Conservation (phyloP, 148 eudicot genomes). For the Cornus controversa region DNA sequence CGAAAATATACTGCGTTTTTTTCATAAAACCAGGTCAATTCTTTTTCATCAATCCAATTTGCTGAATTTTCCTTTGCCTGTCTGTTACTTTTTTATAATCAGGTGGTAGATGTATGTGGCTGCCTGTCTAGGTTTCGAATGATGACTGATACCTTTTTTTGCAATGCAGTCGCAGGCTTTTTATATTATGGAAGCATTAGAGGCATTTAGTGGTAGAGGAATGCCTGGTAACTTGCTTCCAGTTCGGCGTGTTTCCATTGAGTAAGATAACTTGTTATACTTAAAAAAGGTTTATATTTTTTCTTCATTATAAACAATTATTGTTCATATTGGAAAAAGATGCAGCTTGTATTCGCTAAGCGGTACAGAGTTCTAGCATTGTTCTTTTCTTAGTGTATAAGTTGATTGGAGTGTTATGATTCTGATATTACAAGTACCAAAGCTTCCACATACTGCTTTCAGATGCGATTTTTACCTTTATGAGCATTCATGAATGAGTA, state of each 20-base stretch:
- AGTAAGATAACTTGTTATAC: constrained; percentile 44
- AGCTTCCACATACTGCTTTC: not conserved
- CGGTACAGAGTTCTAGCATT: not conserved
- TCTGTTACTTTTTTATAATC: not conserved
- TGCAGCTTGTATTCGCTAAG: not conserved
- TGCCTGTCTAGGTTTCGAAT: constrained; percentile 1
- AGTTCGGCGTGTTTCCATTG: constrained; percentile 62
- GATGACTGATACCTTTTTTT: constrained; percentile 12
- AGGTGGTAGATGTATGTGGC: not conserved
- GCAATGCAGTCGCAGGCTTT: constrained; percentile 64
- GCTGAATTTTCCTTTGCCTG: not conserved
- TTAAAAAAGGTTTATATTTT: no score
- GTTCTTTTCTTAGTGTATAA: not conserved
- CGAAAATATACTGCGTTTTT: no score
- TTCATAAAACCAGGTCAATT: not conserved
- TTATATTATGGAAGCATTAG: constrained; percentile 72
- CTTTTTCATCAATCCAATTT: not conserved
- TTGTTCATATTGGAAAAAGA: not conserved
- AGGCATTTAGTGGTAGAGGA: constrained; percentile 56
- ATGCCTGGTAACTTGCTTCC: constrained; percentile 48
- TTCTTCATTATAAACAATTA: no score
- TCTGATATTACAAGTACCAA: not conserved
- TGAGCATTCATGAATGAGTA: no score
- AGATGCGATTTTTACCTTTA: not conserved
- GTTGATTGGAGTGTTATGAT: not conserved